phyloP scores from a whole-genome alignment of 2,329 filamentous ascomycete species.

The Stagonosporopsis tanaceti region DNA sequence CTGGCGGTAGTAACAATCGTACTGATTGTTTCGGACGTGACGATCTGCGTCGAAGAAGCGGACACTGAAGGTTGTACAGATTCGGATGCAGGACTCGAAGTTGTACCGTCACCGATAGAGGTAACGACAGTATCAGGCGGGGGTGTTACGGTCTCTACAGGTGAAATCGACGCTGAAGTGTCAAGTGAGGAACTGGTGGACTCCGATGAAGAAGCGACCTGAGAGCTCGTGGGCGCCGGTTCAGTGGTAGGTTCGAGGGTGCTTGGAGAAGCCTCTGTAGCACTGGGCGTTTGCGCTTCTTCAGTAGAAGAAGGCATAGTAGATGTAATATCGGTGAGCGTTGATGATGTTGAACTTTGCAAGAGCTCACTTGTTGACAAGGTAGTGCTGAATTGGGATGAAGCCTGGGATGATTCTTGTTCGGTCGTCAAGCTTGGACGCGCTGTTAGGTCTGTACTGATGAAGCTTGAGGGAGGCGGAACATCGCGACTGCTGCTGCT shows the following conservation, averaged over 20 bases:
- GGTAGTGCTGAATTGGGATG: not conserved
- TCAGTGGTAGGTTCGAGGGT: not conserved
- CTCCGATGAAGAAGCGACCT: not conserved
- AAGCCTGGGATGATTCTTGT: not conserved
- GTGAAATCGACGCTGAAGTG: not conserved
- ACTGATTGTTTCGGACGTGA: not conserved
- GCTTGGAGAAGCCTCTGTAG: not conserved
- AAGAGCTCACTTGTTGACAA: not conserved
- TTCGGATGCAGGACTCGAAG: not conserved
- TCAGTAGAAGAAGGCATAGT: not conserved
- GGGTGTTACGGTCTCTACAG: not conserved
- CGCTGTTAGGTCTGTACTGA: not conserved
- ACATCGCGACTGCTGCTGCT: not conserved
- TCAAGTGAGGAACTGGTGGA: not conserved
- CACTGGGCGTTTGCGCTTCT: not conserved
- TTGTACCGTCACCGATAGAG: not conserved
- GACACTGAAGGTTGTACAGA: not conserved
- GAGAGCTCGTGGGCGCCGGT: not conserved
- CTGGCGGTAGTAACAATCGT: not conserved
- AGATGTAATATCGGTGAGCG: not conserved
- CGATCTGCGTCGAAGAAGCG: not conserved
- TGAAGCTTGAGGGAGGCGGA: not conserved
- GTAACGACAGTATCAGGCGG: not conserved
- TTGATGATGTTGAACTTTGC: not conserved
- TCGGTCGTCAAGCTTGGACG: not conserved